These are phyloP conservation scores for Pyronema domesticum DNA, from an alignment of 495 filamentous ascomycete species.

Conservation along the genomic window DNA sequence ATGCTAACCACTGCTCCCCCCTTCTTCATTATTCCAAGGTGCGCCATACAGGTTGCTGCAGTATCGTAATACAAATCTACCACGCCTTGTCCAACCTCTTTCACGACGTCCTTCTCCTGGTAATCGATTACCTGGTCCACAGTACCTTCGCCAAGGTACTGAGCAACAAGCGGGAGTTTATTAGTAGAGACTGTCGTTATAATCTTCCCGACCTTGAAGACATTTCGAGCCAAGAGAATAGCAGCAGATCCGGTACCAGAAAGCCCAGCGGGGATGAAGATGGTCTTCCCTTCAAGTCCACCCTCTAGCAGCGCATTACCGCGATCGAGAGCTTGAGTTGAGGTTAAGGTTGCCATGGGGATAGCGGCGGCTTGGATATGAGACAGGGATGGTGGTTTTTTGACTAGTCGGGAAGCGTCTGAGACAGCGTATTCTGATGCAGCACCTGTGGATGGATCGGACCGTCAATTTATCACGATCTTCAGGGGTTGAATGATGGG, in stretches of 20 bases:
- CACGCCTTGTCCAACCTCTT: conserved; percentile 28
- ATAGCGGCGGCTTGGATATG: conserved; percentile 27
- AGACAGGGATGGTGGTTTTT: conserved; percentile 28
- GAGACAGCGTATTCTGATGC: conserved; percentile 29
- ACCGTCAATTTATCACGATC: conserved; percentile 16
- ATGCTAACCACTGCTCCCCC: not conserved
- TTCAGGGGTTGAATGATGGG: not conserved
- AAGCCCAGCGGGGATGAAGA: conserved; percentile 36
- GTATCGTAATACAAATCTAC: conserved; percentile 41
- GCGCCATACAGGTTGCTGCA: conserved; percentile 25
- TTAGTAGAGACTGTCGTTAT: conserved; percentile 36
- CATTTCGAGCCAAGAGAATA: conserved; percentile 37
- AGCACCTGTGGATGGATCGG: conserved; percentile 19
- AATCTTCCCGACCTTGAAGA: conserved; percentile 33
- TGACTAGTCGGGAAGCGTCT: conserved; percentile 14
- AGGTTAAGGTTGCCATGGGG: conserved; percentile 27
- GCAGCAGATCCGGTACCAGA: conserved; percentile 34
- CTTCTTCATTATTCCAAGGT: conserved; percentile 7
- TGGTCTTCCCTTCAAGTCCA: conserved; percentile 34
- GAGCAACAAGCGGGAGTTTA: conserved; percentile 26
- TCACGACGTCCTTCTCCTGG: conserved; percentile 28
- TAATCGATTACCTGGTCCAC: conserved; percentile 31
- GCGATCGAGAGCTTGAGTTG: conserved; percentile 29
- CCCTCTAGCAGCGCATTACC: conserved; percentile 23
- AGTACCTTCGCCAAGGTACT: conserved; percentile 1